Base-by-base conservation (phyloP, 371 early-diverging fungal genomes). In the Gilbertella persicaria region DNA sequence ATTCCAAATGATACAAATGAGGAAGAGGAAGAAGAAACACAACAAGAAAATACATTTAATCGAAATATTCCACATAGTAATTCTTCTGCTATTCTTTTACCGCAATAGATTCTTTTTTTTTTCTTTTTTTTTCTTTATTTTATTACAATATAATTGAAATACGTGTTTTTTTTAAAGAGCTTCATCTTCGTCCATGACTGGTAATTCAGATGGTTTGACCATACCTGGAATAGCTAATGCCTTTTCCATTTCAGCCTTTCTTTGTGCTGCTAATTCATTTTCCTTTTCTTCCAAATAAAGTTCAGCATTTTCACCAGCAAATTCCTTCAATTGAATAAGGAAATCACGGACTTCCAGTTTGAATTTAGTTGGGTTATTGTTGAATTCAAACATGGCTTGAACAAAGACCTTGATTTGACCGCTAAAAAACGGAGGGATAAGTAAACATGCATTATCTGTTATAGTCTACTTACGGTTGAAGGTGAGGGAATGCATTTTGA, bases 321-420 rank as follows among this genome's bases (percentile, higher is more conserved):
- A 94, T 67, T 95, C 96, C 81, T 96, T 97, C 55, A 98, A 70
- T 62, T 94, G 92, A 53, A 98, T 94, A 64, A 99, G 78, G 77
- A 99, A 99, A 73, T 99, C 99, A 68, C 97, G 91, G 50, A 99
- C 81, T 55, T 93, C 92, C 50, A 83, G 71, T 73, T 94, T 95
- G 85, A 98, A 97, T 58, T 86, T 84, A 47, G 80, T 67, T 47
- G 82, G 63, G 44, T 93, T 92, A 35, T 84, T 80, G 66, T 89
- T 85, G 53, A 81, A 84, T 62, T 87, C 85, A 60, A 95, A 90
- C 75, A 97, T 71, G 21, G 95, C 96, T 46, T 79, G 62, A 5
- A 95, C 95, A 77, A 99, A 96, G 52, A 82, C 75, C 55, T 84
- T 81, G 62, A 97, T 80, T 82, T 97, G 96, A 26, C 79, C 73